Conservation (phyloP, 441 rosid genomes). For the Brassica balearica region DNA sequence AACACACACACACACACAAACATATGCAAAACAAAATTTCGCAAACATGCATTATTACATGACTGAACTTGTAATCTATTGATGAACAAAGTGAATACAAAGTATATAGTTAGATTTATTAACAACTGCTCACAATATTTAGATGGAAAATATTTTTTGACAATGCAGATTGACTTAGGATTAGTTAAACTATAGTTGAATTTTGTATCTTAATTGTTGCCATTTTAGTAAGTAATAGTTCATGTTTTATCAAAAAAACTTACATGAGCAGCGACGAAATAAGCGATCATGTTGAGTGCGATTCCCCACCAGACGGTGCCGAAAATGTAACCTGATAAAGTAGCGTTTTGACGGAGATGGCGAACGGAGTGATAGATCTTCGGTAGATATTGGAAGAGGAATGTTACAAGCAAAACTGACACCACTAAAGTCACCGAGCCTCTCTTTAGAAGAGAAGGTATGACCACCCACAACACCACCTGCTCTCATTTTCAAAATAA, state of each 20-base stretch:
- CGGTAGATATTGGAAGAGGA: slow-evolving; percentile 87
- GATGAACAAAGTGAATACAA: slow-evolving; percentile 1
- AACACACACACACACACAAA: background rate
- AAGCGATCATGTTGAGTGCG: slow-evolving; percentile 88
- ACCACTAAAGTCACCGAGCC: slow-evolving; percentile 71
- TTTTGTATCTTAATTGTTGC: background rate
- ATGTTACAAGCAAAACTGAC: slow-evolving; percentile 67
- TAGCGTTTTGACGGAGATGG: slow-evolving; percentile 86
- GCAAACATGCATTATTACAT: background rate
- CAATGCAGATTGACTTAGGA: background rate
- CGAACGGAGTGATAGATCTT: slow-evolving; percentile 86
- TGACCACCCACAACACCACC: slow-evolving; percentile 80
- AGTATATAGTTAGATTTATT: background rate
- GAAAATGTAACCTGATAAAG: slow-evolving; percentile 80
- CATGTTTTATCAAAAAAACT: slow-evolving; percentile 40
- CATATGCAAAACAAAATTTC: background rate
- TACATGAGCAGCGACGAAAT: slow-evolving; percentile 95
- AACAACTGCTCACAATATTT: background rate
- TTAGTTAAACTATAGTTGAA: background rate
- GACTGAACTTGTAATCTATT: background rate
- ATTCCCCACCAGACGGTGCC: slow-evolving; percentile 99
- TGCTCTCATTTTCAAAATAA: slow-evolving; percentile 39
- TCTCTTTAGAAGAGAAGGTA: slow-evolving; percentile 62
- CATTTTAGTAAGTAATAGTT: background rate
- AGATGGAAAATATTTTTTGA: background rate